These are phyloP conservation scores for Chalciporus chontae DNA, from an alignment of 768 basidiomycete genomes.

Conservation along the genomic window DNA sequence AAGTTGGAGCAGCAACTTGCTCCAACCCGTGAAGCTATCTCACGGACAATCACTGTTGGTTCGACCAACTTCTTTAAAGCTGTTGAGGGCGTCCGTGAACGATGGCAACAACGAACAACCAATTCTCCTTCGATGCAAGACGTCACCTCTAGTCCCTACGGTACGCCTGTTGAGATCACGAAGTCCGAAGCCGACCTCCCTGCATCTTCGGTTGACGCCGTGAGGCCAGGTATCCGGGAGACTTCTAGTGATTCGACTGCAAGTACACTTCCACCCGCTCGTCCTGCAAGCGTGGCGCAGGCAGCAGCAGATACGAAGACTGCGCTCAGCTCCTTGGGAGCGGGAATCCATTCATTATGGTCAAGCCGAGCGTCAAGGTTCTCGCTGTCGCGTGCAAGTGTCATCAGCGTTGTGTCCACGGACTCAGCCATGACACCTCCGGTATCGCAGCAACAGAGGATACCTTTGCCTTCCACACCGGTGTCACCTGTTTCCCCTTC, in stretches of 20 bases:
- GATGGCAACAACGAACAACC: constrained; percentile 51
- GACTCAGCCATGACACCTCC: constrained; percentile 19
- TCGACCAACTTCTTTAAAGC: constrained; percentile 85
- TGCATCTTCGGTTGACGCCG: constrained; percentile 6
- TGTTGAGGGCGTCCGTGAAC: constrained; percentile 80
- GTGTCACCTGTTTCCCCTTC: constrained; percentile 4
- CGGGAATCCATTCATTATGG: constrained; percentile 48
- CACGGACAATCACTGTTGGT: constrained; percentile 67
- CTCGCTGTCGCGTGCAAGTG: constrained; percentile 32
- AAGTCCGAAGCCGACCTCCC: constrained; percentile 25
- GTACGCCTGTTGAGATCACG: constrained; percentile 27
- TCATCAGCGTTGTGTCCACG: constrained; percentile 22
- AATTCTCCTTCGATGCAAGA: constrained; percentile 27
- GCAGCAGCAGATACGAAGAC: constrained; percentile 34
- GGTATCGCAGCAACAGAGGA: not conserved
- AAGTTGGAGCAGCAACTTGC: constrained; percentile 92
- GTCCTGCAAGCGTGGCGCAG: constrained; percentile 28
- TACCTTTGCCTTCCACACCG: constrained; percentile 2
- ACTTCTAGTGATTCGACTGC: constrained; percentile 27
- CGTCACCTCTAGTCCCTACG: constrained; percentile 14
- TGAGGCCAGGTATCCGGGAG: constrained; percentile 16
- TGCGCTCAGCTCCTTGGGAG: constrained; percentile 39
- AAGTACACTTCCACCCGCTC: constrained; percentile 10
- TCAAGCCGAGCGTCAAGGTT: constrained; percentile 38
- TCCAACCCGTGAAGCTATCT: constrained; percentile 86